Evolutionary conservation across 139 green algal genomes (phyloP), one percentile per base, ranked within the genome.

Genomic region (Tetradesmus obliquus): DNA sequence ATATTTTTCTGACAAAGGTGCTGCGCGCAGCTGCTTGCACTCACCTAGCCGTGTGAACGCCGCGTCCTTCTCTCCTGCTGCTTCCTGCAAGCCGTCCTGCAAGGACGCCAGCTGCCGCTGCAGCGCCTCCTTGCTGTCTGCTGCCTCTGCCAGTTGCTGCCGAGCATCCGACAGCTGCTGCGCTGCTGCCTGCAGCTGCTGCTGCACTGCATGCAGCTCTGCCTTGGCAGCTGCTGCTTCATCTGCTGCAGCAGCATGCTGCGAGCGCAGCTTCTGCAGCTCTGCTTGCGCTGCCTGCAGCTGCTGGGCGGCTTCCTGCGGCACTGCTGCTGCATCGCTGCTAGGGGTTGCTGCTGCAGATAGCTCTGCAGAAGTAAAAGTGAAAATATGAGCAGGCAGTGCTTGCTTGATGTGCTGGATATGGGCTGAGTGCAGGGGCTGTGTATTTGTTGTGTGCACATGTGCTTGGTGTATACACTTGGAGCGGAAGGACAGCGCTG

Each of bases 101-200:
- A 91, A 4, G 9, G 71, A 53, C 54, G 82, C n/a, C 51, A 92
- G 66, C 79, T 94, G 71, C 10, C 24, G 66, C 82, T 89, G 86
- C 81, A 85, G 62, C 9, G 57, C 57, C n/a, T 84, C 57, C 80
- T 45, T 24, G 32, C 79, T 24, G 54, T 93, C 88, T 53, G 55
- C 51, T 17, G 54, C 57, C 51, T 91, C 76, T 71, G 57, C 76
- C n/a, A 91, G 88, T 76, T 91, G 88, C 88, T 91, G 88, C 24
- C 90, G 80, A 8, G 45, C 60, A 55, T 88, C 32, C 13, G 71
- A 84, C 82, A 92, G 82, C 89, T 92, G 54, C 71, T 72, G 66
- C 9, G 62, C 62, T 62, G 89, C 82, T 54, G 55, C 72, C 22
- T 89, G 82, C 58, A 88, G 83, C 54, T 90, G 87, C n/a, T 88